These are phyloP conservation scores for Mycena amicta DNA, from an alignment of 768 basidiomycete species.

Conservation along the genomic window DNA sequence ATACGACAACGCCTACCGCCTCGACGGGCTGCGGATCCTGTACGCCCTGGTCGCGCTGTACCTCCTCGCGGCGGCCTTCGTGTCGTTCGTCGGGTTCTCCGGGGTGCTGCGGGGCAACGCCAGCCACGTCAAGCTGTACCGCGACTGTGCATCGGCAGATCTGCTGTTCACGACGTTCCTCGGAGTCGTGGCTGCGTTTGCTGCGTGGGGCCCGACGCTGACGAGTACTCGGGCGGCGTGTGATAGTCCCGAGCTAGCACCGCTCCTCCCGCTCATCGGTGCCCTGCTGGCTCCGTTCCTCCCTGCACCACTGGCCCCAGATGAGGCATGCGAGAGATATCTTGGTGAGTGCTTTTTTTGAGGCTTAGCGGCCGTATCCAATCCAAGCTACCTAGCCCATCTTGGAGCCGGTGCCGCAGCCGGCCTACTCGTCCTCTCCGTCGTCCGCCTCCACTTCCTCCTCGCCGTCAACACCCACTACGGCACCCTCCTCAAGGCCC, in stretches of 20 bases:
- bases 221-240: conserved; percentile 64
- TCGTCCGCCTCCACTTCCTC: conserved; percentile 75
- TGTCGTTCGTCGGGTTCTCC: conserved; percentile 64
- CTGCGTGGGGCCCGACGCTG: conserved; percentile 50
- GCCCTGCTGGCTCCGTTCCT: conserved; percentile 47
- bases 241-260: conserved; percentile 77
- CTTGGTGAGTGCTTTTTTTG: no score
- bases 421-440: conserved; percentile 60
- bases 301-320: neutral
- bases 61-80: conserved; percentile 63
- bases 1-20: conserved; percentile 42
- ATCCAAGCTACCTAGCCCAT: conserved; percentile 78
- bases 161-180: conserved; percentile 69
- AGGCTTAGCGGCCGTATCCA: no score
- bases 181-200: conserved; percentile 58
- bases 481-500: neutral
- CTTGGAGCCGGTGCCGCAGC: conserved; percentile 61
- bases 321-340: conserved; percentile 78
- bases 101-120: conserved; percentile 72
- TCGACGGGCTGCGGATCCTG: conserved; percentile 52
- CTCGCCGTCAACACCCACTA: conserved; percentile 49
- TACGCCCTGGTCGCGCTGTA: conserved; percentile 69
- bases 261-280: conserved; percentile 69
- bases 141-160: conserved; percentile 81
- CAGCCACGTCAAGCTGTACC: conserved; percentile 74